These are phyloP conservation scores for Fragaria iinumae DNA, from an alignment of 306 rosid species.

Conservation along the genomic window DNA sequence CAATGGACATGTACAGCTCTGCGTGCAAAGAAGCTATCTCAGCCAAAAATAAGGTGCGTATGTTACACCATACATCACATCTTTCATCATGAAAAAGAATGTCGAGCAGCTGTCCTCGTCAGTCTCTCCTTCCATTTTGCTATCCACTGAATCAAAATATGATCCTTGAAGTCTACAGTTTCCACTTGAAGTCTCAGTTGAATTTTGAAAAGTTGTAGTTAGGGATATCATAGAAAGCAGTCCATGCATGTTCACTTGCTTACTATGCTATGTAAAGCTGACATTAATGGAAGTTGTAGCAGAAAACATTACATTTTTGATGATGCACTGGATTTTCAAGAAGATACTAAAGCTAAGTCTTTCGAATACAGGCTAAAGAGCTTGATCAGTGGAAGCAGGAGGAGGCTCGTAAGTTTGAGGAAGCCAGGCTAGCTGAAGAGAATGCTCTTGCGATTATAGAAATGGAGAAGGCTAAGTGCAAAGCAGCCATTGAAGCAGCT, in stretches of 20 bases:
- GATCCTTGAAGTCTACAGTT: neutral
- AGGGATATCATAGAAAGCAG: neutral
- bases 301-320: neutral
- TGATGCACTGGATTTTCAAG: neutral
- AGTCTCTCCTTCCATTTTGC: neutral
- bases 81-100: neutral
- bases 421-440: conserved; percentile 68
- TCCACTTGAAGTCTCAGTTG: neutral
- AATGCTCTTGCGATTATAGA: conserved; percentile 86
- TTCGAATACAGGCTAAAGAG: conserved; percentile 62
- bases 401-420: conserved; percentile 62
- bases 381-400: conserved; percentile 74
- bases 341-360: conserved; percentile 7
- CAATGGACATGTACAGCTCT: conserved; percentile 95
- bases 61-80: conserved; percentile 11
- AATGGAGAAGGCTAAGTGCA: conserved; percentile 83
- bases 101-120: neutral
- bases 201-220: neutral
- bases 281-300: neutral
- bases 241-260: neutral
- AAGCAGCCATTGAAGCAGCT: conserved; percentile 79
- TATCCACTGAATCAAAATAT: neutral
- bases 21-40: conserved; percentile 98
- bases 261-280: neutral
- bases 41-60: conserved; percentile 75